These are phyloP conservation scores for Schizopora paradoxa DNA, from an alignment of 1,284 basidiomycete species.

Conservation along the genomic window DNA sequence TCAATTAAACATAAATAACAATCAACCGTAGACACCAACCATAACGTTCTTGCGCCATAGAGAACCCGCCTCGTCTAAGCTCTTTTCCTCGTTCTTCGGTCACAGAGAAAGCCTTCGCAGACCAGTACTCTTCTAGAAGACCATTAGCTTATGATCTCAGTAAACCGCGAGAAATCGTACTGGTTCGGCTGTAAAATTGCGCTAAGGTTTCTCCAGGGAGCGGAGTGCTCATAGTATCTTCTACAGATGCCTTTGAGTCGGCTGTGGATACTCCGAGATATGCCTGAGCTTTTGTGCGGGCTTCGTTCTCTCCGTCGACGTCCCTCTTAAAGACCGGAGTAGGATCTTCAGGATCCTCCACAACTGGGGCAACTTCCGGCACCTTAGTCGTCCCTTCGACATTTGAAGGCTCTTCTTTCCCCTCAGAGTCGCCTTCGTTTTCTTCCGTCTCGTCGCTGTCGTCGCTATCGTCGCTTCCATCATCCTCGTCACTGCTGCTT, in stretches of 20 bases:
- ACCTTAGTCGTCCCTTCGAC: constrained; percentile 18
- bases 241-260: constrained; percentile 47
- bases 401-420: constrained; percentile 16
- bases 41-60: constrained; percentile 64
- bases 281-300: constrained; percentile 58
- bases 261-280: constrained; percentile 75
- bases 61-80: constrained; percentile 74
- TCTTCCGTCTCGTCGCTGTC: constrained; percentile 35
- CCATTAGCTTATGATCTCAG: too few relatives aligned
- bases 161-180: constrained; percentile 40
- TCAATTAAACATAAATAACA: constrained; percentile 2
- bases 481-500: constrained; percentile 55
- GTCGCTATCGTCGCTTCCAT: constrained; percentile 46
- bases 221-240: constrained; percentile 79
- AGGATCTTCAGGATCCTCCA: neutral
- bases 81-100: constrained; percentile 75
- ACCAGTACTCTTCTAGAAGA: constrained; percentile 71
- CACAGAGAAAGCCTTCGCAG: constrained; percentile 59
- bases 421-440: constrained; percentile 11
- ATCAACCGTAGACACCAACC: constrained; percentile 32
- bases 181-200: constrained; percentile 78
- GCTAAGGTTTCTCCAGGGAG: constrained; percentile 85
- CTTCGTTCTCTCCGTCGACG: constrained; percentile 35
- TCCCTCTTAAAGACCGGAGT: neutral
- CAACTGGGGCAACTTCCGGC: constrained; percentile 18